Percentiles rank a stretch among this genome's conserved stretches.
These are phyloP conservation scores for Spencermartinsiella ligniputridi DNA, from an alignment of 1,139 yeast genomes.

Conservation along the genomic window DNA sequence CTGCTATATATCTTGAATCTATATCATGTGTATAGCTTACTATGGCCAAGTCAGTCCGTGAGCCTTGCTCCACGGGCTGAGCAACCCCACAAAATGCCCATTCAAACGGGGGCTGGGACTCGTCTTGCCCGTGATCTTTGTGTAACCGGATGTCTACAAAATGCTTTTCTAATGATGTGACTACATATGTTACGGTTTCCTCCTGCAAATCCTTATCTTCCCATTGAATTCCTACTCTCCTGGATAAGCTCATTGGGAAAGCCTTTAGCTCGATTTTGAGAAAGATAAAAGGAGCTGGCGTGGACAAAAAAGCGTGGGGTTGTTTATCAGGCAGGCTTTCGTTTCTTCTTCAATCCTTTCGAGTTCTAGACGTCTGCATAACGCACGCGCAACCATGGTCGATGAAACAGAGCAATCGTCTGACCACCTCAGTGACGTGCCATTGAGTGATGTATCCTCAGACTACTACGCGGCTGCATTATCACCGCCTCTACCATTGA, in stretches of 20 bases:
- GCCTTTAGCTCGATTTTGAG: no score
- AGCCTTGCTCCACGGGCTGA: conserved; percentile 19
- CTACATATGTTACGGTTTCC: conserved; percentile 48
- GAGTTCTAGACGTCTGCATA: not conserved
- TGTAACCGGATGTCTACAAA: conserved; percentile 44
- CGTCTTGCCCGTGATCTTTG: conserved; percentile 11
- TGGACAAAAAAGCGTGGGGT: not conserved
- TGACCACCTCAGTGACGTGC: not conserved
- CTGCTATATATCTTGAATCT: conserved; percentile 34
- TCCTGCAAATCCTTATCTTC: conserved; percentile 43
- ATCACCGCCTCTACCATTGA: conserved; percentile 10
- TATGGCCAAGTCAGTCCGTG: conserved; percentile 29
- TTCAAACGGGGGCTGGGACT: conserved; percentile 32
- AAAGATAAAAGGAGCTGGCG: no score
- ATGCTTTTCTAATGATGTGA: conserved; percentile 36
- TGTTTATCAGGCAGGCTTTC: not conserved
- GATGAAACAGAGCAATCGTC: not conserved
- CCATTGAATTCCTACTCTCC: conserved; percentile 53
- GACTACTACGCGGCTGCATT: conserved; percentile 10
- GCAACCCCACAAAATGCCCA: conserved; percentile 44
- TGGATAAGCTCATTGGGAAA: conserved; percentile 35
- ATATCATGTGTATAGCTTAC: conserved; percentile 40
- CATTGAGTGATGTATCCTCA: not conserved
- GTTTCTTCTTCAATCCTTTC: not conserved
- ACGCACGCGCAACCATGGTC: not conserved